These are phyloP conservation scores for Solanum paucissectum DNA, from an alignment of 257 asterid genomes.

Conservation along the genomic window DNA sequence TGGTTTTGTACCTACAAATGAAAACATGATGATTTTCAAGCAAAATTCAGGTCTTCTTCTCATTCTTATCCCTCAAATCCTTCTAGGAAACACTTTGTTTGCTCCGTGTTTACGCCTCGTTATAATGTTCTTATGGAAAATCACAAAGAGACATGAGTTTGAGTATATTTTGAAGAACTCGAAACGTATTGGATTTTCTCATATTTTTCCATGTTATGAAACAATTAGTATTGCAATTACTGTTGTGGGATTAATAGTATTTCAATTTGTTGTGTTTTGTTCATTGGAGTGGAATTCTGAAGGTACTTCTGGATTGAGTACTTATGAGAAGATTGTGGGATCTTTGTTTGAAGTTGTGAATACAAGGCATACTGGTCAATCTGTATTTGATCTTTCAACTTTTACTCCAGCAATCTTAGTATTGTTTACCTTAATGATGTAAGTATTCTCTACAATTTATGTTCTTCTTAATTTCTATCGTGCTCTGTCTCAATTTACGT, in stretches of 20 bases:
- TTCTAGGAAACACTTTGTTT: slow-evolving; percentile 49
- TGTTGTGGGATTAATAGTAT: slow-evolving; percentile 16
- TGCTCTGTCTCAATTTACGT: too few relatives aligned
- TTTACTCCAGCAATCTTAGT: slow-evolving; percentile 28
- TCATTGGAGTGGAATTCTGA: slow-evolving; percentile 28
- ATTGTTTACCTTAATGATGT: slow-evolving; percentile 39
- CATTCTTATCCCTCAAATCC: slow-evolving; percentile 34
- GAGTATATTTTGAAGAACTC: slow-evolving; percentile 18
- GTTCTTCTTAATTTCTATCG: not conserved
- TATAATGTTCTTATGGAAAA: slow-evolving; percentile 13
- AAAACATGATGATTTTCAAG: slow-evolving; percentile 45
- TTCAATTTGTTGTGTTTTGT: slow-evolving; percentile 28
- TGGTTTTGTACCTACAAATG: slow-evolving; percentile 50
- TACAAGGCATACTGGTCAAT: slow-evolving; percentile 48
- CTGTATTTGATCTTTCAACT: slow-evolving; percentile 25
- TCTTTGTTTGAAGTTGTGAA: slow-evolving; percentile 38
- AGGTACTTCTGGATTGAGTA: slow-evolving; percentile 9
- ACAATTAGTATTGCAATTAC: slow-evolving; percentile 11
- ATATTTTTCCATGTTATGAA: slow-evolving; percentile 14
- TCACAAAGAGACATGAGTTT: slow-evolving; percentile 9
- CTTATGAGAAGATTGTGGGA: slow-evolving; percentile 34
- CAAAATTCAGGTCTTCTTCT: slow-evolving; percentile 29
- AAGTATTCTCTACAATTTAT: slow-evolving; percentile 5
- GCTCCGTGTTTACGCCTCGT: slow-evolving; percentile 20
- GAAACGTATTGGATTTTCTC: slow-evolving; percentile 17